Evolutionary conservation across 371 early-diverging fungal species (phyloP).

Genomic region (Rhizopus arrhizus): DNA sequence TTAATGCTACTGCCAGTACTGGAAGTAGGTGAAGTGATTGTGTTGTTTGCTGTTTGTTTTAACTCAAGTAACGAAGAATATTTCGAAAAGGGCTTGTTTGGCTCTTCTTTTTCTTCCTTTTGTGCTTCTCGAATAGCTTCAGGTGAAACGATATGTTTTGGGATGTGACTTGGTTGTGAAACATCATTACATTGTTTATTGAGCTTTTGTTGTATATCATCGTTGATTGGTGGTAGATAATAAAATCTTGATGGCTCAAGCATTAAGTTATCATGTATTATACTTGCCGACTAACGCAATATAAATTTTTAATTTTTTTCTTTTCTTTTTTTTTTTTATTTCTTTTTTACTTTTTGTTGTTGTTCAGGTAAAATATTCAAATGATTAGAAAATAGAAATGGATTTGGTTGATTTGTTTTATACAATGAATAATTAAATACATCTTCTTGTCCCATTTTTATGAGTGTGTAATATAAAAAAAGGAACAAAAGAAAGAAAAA

Average conservation of each 20-base stretch:
- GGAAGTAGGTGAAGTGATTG: not conserved
- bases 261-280: not conserved
- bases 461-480: too few species aligned
- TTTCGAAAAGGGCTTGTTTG: conserved; percentile 36
- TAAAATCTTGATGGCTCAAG: not conserved
- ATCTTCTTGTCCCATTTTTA: too few species aligned
- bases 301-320: conserved; percentile 4
- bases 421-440: too few species aligned
- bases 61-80: conserved; percentile 25
- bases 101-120: conserved; percentile 32
- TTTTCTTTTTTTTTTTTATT: too few species aligned
- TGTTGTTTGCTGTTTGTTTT: conserved; percentile 12
- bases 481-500: too few species aligned
- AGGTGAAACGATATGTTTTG: conserved; percentile 45
- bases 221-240: not conserved
- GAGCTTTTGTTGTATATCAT: not conserved
- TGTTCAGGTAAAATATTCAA: too few species aligned
- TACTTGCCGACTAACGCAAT: not conserved
- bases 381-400: too few species aligned
- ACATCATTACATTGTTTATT: conserved; percentile 18
- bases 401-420: too few species aligned
- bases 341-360: too few species aligned
- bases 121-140: conserved; percentile 50
- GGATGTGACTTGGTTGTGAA: conserved; percentile 24
- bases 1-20: too few species aligned